Evolutionary conservation across 768 basidiomycete species (phyloP), one percentile per base, ranked within the genome.

Genomic region (Porpolomopsis calyptriformis): DNA sequence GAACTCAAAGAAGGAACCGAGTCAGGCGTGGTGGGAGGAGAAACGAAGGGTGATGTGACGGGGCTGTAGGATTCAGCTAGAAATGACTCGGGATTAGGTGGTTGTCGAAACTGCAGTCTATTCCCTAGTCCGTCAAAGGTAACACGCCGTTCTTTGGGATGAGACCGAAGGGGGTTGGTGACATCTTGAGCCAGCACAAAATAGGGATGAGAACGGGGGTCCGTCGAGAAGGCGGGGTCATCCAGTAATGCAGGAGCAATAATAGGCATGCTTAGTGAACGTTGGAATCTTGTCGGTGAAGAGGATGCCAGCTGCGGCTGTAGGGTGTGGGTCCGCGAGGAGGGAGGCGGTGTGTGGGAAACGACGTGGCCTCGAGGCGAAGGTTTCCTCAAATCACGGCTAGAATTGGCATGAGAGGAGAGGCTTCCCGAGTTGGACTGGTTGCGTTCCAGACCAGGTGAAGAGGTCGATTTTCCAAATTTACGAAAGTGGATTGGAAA

Each of bases 191-290:
- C 22, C 31, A 26, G 36, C 9, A 35, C 24, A 35, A 25, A 35
- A 27, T 63, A 68, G 1, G 76, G 78, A 59, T 80, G 64, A 3
- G 65, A 55, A 44, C 63, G 64, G 14, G 77, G 78, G 62, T 78
- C 71, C 43, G 70, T 52, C 51, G 77, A 78, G 64, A 80, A 80
- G 0, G 78, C 78, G 41, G 76, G 78, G 53, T 76, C 74, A 54
- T 73, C 66, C 43, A 68, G 65, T 3, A 70, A 20, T 4, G 62
- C 50, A 55, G 43, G n/a, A n/a, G n/a, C 49, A 16, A 64, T 42
- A 53, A 60, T 41, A 54, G 60, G 58, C 19, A 11, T 49, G 11
- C 39, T 33, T n/a, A 23, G 26, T 12, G 42, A 29, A 14, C 29
- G 42, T 5, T 12, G 23, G 26, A 10, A 14, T 27, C 23, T 41